Conservation (phyloP, 2,329 filamentous ascomycete genomes). For the Fusarium luffae region DNA sequence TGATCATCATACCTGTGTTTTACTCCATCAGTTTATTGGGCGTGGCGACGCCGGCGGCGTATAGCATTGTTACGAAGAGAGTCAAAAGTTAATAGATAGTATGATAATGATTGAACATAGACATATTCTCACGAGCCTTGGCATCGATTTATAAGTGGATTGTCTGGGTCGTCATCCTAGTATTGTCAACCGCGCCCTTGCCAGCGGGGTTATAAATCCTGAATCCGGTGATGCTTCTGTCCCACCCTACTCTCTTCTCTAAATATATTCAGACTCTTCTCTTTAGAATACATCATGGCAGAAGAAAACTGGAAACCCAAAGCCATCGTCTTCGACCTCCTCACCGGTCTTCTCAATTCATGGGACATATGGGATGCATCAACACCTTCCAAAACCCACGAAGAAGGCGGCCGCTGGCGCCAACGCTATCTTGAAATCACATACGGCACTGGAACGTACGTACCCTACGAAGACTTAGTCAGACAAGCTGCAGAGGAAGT, state of each 20-base stretch:
- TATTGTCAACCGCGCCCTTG: not conserved
- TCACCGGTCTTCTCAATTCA: conserved; percentile 54
- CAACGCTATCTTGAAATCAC: conserved; percentile 53
- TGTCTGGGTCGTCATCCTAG: not conserved
- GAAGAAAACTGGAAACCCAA: conserved; percentile 44
- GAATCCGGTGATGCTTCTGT: not conserved
- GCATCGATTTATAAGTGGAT: not conserved
- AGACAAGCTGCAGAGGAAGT: conserved; percentile 46
- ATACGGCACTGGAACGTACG: conserved; percentile 49
- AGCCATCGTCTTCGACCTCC: conserved; percentile 55
- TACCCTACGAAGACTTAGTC: conserved; percentile 49
- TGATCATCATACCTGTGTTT: not conserved
- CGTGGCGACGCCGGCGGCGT: not conserved
- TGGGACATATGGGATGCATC: conserved; percentile 54
- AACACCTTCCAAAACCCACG: conserved; percentile 40
- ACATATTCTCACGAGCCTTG: not conserved
- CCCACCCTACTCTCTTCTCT: not conserved
- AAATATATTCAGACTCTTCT: not conserved
- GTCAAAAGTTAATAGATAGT: not conserved
- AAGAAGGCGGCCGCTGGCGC: conserved; percentile 51
- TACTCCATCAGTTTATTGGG: not conserved
- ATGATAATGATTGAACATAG: not conserved
- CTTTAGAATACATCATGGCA: rapidly evolving
- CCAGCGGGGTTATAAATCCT: not conserved
- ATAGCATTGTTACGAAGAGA: not conserved